Conservation (phyloP, 257 asterid genomes). For the Gentiana dahurica region DNA sequence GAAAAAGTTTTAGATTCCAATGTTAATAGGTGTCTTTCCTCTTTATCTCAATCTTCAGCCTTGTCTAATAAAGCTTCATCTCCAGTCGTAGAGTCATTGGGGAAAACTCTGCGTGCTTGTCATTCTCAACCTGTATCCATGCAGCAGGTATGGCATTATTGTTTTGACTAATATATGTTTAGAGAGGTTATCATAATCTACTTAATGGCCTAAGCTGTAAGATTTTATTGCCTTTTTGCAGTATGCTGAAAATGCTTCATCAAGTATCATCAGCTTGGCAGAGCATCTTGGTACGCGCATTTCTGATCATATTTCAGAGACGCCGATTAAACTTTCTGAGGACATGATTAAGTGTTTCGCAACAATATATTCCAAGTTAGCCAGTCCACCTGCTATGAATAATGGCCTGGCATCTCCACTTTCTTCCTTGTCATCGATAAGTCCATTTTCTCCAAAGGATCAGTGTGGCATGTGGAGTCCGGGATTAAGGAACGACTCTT, state of each 20-base stretch:
- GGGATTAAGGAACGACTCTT: slow-evolving; percentile 62
- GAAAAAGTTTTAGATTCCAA: slow-evolving; percentile 41
- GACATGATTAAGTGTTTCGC: slow-evolving; percentile 95
- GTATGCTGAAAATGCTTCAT: slow-evolving; percentile 60
- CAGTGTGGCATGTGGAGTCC: slow-evolving; percentile 82
- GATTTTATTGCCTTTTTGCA: slow-evolving; percentile 18
- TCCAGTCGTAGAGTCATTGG: slow-evolving; percentile 46
- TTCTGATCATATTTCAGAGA: slow-evolving; percentile 68
- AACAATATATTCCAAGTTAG: slow-evolving; percentile 75
- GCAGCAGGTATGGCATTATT: slow-evolving; percentile 58
- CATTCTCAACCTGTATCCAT: slow-evolving; percentile 92
- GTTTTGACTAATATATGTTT: not conserved
- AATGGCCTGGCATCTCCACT: slow-evolving; percentile 74
- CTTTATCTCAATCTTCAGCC: slow-evolving; percentile 55
- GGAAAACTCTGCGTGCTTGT: slow-evolving; percentile 71
- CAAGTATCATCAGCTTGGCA: slow-evolving; percentile 71
- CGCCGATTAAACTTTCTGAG: slow-evolving; percentile 87
- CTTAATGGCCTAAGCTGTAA: not conserved
- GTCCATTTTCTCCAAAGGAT: slow-evolving; percentile 80
- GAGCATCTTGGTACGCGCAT: slow-evolving; percentile 92
- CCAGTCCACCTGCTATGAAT: slow-evolving; percentile 62
- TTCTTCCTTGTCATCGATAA: slow-evolving; percentile 65
- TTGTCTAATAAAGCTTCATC: slow-evolving; percentile 35
- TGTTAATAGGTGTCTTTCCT: slow-evolving; percentile 77
- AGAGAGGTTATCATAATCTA: not conserved